A percentile compares a stretch with the other conserved stretches of the same genome.
phyloP scores from a whole-genome alignment of 495 filamentous ascomycete genomes.

The Viridothelium virens region DNA sequence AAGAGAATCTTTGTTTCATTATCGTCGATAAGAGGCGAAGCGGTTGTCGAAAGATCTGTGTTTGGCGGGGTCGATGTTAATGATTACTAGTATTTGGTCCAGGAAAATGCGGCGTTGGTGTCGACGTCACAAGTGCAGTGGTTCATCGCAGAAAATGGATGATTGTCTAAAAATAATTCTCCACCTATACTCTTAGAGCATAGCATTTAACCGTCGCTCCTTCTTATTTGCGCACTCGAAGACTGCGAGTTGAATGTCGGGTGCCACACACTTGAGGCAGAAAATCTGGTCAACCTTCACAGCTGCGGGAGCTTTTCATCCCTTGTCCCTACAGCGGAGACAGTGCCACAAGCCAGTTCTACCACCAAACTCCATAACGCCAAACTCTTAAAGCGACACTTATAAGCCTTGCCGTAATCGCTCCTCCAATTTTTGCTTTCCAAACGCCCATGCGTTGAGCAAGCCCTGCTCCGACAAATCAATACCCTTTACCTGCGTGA shows the following conservation, averaged over 20 bases:
- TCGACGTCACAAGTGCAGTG: background rate
- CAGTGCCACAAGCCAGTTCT: background rate
- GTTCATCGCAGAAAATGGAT: background rate
- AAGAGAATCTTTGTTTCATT: conserved; percentile 98
- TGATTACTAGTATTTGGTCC: background rate
- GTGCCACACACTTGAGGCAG: too few relatives aligned
- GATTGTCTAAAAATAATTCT: too few relatives aligned
- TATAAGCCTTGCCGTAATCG: conserved; percentile 74
- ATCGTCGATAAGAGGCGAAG: background rate
- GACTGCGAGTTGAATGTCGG: too few relatives aligned
- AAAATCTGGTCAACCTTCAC: too few relatives aligned
- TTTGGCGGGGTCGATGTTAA: background rate
- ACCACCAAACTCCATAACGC: background rate
- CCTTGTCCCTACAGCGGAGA: background rate
- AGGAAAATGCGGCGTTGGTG: background rate
- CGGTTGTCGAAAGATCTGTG: background rate
- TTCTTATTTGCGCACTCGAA: background rate
- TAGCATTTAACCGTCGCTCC: background rate
- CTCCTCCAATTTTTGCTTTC: conserved; percentile 85
- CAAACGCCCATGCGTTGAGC: conserved; percentile 90
- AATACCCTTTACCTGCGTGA: conserved; percentile 77
- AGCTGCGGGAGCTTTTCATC: too few relatives aligned
- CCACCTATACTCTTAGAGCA: background rate
- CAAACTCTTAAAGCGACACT: background rate
- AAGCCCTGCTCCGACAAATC: conserved; percentile 94